A percentile compares a stretch with the other conserved stretches of the same genome.
Conservation (phyloP, 306 rosid species). For the Arachis hypogaea region DNA sequence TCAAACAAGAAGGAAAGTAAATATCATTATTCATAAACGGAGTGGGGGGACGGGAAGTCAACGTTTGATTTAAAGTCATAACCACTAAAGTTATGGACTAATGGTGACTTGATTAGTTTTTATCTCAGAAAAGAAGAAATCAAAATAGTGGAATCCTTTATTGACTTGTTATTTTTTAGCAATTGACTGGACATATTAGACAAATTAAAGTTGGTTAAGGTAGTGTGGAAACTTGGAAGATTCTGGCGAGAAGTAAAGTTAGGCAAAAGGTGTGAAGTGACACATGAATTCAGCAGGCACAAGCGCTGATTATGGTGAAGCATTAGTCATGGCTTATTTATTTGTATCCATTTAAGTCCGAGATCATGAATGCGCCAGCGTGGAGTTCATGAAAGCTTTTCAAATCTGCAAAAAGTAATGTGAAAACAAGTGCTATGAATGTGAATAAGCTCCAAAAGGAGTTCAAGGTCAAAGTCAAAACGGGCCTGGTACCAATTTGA, state of each 20-base stretch:
- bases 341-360: too few species aligned
- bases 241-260: neutral
- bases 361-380: neutral
- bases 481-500: too few species aligned
- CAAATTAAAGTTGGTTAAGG: neutral
- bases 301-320: neutral
- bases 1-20: too few species aligned
- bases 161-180: too few species aligned
- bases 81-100: conserved; percentile 1
- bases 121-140: too few species aligned
- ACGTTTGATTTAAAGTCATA: conserved; percentile 8
- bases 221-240: neutral
- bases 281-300: neutral
- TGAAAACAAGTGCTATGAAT: neutral
- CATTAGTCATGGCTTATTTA: neutral
- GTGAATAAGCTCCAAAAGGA: conserved; percentile 11
- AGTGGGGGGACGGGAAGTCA: neutral
- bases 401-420: conserved; percentile 1
- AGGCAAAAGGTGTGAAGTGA: neutral
- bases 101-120: neutral
- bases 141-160: too few species aligned
- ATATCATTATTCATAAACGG: neutral
- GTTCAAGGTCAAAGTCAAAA: neutral
- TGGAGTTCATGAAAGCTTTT: conserved; percentile 15
- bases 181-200: too few species aligned